These are phyloP conservation scores for Ogataea minuta DNA, from an alignment of 805 yeast genomes.

Conservation along the genomic window DNA sequence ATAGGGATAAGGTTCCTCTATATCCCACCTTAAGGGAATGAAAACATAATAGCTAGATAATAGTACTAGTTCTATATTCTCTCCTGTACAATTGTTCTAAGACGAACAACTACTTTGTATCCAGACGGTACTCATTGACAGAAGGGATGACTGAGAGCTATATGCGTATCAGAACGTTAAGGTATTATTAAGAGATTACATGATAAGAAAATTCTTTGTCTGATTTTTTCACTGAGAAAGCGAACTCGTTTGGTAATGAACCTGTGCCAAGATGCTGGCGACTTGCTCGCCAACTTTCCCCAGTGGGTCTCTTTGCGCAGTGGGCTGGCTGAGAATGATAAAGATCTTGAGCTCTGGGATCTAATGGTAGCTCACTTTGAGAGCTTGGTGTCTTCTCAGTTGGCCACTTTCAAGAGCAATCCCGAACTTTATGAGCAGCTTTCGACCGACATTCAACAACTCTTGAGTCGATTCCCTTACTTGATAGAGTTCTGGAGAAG, in stretches of 20 bases:
- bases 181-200: no score
- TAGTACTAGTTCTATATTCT: no score
- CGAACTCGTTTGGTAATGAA: neutral
- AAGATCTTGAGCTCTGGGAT: slow-evolving; percentile 27
- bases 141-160: no score
- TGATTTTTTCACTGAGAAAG: neutral
- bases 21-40: no score
- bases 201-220: no score
- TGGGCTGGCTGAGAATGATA: slow-evolving; percentile 25
- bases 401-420: slow-evolving; percentile 15
- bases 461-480: slow-evolving; percentile 57
- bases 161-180: no score
- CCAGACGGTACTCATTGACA: no score
- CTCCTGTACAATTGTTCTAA: no score
- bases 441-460: slow-evolving; percentile 35
- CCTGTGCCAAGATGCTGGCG: neutral
- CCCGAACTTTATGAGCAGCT: slow-evolving; percentile 19
- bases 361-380: slow-evolving; percentile 27
- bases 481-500: slow-evolving; percentile 63
- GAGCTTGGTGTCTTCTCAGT: slow-evolving; percentile 23
- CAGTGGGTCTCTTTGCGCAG: slow-evolving; percentile 27
- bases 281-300: slow-evolving; percentile 25
- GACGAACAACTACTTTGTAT: no score
- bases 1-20: no score
- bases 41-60: neutral